Conservation (phyloP, 352 stramenopile genomes). For the Thalassiosira livingstoniorum region DNA sequence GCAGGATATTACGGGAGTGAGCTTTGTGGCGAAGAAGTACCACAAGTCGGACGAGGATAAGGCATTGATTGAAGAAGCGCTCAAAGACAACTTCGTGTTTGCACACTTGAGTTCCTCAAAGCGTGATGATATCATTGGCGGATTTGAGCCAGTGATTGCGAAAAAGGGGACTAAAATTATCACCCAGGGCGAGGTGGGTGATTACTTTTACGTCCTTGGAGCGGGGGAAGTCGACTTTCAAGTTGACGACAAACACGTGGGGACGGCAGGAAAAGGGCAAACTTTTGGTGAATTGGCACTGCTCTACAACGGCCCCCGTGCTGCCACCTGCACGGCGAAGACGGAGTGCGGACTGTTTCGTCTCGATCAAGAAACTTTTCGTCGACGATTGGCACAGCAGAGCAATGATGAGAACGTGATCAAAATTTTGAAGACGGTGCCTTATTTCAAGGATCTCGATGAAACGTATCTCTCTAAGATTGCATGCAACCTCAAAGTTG, state of each 20-base stretch:
- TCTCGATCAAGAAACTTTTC: constrained; percentile 66
- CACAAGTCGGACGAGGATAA: constrained; percentile 61
- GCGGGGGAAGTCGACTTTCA: constrained; percentile 71
- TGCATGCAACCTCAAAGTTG: constrained; percentile 89
- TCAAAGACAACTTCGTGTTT: constrained; percentile 76
- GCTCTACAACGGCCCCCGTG: constrained; percentile 90
- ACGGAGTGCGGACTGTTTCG: constrained; percentile 57
- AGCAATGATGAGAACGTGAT: constrained; percentile 46
- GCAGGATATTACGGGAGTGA: constrained; percentile 3
- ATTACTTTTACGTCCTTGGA: constrained; percentile 86
- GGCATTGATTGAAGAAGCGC: constrained; percentile 48
- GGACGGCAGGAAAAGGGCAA: constrained; percentile 62
- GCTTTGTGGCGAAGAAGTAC: constrained; percentile 22
- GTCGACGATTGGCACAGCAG: constrained; percentile 55
- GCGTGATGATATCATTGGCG: constrained; percentile 74
- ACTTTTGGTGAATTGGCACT: constrained; percentile 92
- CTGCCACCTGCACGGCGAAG: constrained; percentile 79
- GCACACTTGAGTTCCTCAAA: constrained; percentile 86
- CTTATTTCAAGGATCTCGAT: constrained; percentile 67
- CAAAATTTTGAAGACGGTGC: constrained; percentile 60
- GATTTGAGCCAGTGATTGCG: constrained; percentile 50
- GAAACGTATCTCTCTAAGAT: constrained; percentile 85
- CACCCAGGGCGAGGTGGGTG: constrained; percentile 67
- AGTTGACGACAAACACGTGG: constrained; percentile 44
- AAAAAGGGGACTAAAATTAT: constrained; percentile 62